Base-by-base conservation (phyloP, 768 basidiomycete genomes). In the Lentinula raphanica region DNA sequence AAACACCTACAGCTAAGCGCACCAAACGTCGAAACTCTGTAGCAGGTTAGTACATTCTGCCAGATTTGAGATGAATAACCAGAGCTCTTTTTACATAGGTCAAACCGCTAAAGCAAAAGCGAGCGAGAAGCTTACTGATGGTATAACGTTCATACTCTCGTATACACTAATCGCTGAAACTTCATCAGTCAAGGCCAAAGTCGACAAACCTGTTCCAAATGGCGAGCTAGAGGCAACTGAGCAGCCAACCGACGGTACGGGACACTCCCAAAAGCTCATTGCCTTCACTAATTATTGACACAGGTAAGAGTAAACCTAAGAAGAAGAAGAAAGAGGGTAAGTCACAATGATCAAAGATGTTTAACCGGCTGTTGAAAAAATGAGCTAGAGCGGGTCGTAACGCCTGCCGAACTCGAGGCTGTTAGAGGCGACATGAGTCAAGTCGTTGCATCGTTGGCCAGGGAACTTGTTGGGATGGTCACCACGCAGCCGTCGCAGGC, bases 291-390 rank as follows among this genome's bases (percentile, higher is more conserved):
- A 53, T 27, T 35, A 48, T 39, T 5, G 39, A 17, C 15, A 25
- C 27, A 62, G 50, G 17, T 19, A 58, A 55, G 29, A 56, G 56
- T 39, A 64, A 59, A 49, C 51, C 58, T 23, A 64, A 63, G 57
- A 64, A 58, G 57, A 64, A 62, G 46, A 60, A 56, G 9, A 13
- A 36, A 17, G 36, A 48, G 4, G 29, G 54, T 56, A 19, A 27
- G 40, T 56, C 12, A n/a, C n/a, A 8, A n/a, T 5, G 19, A 12
- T 38, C 28, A 3, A 9, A 35, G 8, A 0, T 12, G 6, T 29
- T 5, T 6, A 8, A n/a, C n/a, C 11, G 6, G 46, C 28, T 29
- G 5, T 11, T 48, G 29, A 48, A 17, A 19, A 21, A 17, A 28
- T 1, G 13, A 2, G 11, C 12, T n/a, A 48, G 46, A 28, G 5